Evolutionary conservation across 768 basidiomycete species (phyloP).

Genomic region (Wakefieldia striispora): DNA sequence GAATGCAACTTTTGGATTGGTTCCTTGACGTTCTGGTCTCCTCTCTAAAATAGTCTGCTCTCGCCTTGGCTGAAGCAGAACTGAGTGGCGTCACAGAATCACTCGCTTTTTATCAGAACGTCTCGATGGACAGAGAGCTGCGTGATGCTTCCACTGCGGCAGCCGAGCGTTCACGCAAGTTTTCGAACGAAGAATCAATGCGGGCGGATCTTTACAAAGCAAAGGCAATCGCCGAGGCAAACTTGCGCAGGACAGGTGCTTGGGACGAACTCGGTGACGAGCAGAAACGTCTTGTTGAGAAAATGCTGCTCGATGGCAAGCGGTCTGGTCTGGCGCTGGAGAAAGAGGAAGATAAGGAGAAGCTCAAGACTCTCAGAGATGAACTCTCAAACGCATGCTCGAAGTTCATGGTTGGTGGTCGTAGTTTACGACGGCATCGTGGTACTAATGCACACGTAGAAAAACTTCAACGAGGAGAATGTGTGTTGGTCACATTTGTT

Average conservation of each 20-base stretch:
- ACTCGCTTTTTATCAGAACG: constrained; percentile 78
- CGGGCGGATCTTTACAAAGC: constrained; percentile 77
- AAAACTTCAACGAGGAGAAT: constrained; percentile 90
- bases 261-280: constrained; percentile 65
- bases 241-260: constrained; percentile 58
- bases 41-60: constrained; percentile 44
- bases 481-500: constrained; percentile 34
- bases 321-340: constrained; percentile 76
- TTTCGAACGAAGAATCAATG: constrained; percentile 75
- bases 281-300: constrained; percentile 75
- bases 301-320: constrained; percentile 76
- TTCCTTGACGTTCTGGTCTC: constrained; percentile 2
- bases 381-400: constrained; percentile 71
- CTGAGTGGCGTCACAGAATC: constrained; percentile 54
- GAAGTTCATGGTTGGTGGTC: constrained; percentile 66
- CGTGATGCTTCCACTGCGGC: constrained; percentile 78
- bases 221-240: constrained; percentile 66
- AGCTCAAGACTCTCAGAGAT: constrained; percentile 65
- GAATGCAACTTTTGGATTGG: background rate
- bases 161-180: constrained; percentile 69
- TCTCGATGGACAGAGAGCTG: constrained; percentile 70
- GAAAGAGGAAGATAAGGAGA: constrained; percentile 51
- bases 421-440: background rate
- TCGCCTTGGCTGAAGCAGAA: constrained; percentile 59
- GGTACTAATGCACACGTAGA: constrained; percentile 38